phyloP scores from a whole-genome alignment of 192 early-diverging fungal species.

The Pilaira anomala region DNA sequence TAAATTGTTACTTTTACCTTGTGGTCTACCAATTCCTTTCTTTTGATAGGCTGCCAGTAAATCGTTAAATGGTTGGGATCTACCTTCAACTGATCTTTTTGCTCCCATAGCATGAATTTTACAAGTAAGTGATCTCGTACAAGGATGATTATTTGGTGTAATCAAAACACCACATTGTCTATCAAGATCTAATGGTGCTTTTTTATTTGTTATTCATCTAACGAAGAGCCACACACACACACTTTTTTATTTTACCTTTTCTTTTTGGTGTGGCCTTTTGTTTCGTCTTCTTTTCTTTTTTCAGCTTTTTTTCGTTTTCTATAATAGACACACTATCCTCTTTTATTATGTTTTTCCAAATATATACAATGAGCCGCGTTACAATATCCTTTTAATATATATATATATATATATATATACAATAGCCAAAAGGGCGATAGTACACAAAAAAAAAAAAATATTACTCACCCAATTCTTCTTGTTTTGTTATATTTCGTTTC shows the following conservation, averaged over 20 bases:
- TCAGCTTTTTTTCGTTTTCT: background rate
- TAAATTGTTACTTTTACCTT: conserved; percentile 43
- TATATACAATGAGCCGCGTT: background rate
- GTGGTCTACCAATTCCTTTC: conserved; percentile 58
- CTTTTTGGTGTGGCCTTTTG: background rate
- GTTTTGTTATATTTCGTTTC: too few relatives aligned
- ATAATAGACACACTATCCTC: background rate
- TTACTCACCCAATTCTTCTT: too few relatives aligned
- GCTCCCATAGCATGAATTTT: conserved; percentile 90
- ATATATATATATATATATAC: background rate
- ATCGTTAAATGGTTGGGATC: conserved; percentile 80
- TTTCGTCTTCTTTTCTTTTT: background rate
- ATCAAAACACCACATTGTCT: conserved; percentile 83
- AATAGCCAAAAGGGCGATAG: too few relatives aligned
- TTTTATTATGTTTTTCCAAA: conserved; percentile 1
- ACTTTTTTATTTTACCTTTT: background rate
- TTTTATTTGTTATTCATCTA: too few relatives aligned
- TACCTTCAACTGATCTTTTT: conserved; percentile 81
- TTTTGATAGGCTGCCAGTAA: conserved; percentile 75
- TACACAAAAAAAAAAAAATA: too few relatives aligned
- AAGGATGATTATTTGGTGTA: conserved; percentile 55
- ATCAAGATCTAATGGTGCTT: conserved; percentile 81
- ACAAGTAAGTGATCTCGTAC: conserved; percentile 89
- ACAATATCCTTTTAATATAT: background rate
- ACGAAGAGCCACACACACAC: too few relatives aligned